These are phyloP conservation scores for Naganishia vaughanmartiniae DNA, from an alignment of 768 basidiomycete genomes.

Conservation along the genomic window DNA sequence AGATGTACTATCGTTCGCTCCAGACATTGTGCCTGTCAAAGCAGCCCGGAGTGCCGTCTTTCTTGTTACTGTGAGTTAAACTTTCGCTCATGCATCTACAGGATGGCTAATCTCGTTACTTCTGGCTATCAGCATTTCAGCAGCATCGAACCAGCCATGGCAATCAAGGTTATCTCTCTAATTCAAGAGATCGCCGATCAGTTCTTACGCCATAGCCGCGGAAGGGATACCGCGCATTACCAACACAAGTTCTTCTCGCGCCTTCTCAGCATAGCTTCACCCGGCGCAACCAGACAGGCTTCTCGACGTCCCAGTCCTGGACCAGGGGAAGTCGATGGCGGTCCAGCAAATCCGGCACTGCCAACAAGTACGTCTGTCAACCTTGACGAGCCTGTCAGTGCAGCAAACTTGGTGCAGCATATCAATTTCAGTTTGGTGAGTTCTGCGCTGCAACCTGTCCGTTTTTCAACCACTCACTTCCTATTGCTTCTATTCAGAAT, in stretches of 20 bases:
- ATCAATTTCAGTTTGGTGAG: constrained; percentile 13
- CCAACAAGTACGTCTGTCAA: not conserved
- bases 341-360: not conserved
- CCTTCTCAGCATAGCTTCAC: constrained; percentile 25
- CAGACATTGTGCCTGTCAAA: constrained; percentile 30
- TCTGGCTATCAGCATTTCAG: not conserved
- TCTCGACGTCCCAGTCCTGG: not conserved
- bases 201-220: constrained; percentile 12
- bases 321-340: not conserved
- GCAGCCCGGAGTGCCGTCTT: constrained; percentile 30
- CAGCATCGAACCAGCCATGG: constrained; percentile 16
- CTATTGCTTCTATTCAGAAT: not conserved
- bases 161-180: constrained; percentile 10
- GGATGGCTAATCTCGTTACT: not conserved
- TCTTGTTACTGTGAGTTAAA: constrained; percentile 27
- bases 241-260: constrained; percentile 32
- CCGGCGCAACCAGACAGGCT: constrained; percentile 23
- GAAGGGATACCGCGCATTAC: constrained; percentile 27
- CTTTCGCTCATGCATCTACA: not conserved
- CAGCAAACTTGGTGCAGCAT: constrained; percentile 4
- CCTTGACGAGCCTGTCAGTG: not conserved
- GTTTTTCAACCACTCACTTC: too few relatives aligned
- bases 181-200: constrained; percentile 21
- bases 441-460: not conserved
- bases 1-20: constrained; percentile 29